phyloP scores from a whole-genome alignment of 1,139 yeast species.

The Magnusiomyces suaveolens region DNA sequence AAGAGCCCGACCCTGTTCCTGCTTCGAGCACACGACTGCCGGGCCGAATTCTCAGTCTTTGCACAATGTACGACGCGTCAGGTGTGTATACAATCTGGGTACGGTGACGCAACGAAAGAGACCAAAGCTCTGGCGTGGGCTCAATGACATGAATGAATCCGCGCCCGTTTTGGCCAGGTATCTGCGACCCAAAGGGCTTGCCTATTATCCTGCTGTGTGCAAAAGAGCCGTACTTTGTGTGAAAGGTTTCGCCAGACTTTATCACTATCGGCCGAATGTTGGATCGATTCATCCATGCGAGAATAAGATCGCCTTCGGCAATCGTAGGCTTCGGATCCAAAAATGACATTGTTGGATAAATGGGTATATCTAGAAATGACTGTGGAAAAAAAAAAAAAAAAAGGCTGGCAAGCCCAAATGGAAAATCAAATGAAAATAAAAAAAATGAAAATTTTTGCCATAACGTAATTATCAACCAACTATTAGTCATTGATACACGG shows the following conservation, averaged over 20 bases:
- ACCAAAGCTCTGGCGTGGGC: constrained; percentile 96
- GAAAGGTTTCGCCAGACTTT: constrained; percentile 48
- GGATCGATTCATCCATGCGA: constrained; percentile 76
- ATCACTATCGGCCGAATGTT: constrained; percentile 67
- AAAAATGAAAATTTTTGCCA: neutral
- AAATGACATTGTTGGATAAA: constrained; percentile 26
- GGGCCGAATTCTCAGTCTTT: constrained; percentile 61
- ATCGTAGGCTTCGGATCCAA: constrained; percentile 46
- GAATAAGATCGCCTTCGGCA: constrained; percentile 75
- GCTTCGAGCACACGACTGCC: constrained; percentile 86
- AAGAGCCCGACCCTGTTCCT: constrained; percentile 96
- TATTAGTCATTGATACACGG: constrained; percentile 22
- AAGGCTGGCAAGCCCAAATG: too few relatives aligned
- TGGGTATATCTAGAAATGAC: neutral
- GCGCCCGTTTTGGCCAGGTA: constrained; percentile 25
- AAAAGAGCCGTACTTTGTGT: constrained; percentile 83
- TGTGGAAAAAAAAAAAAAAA: neutral
- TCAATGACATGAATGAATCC: constrained; percentile 69
- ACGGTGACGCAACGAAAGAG: constrained; percentile 86
- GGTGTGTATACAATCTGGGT: constrained; percentile 97
- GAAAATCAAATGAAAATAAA: too few relatives aligned
- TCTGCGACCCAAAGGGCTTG: constrained; percentile 71
- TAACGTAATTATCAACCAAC: neutral
- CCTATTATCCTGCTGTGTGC: constrained; percentile 81
- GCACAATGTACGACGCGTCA: constrained; percentile 84